A percentile compares a stretch with the other conserved stretches of the same genome.
phyloP scores from a whole-genome alignment of 2,329 filamentous ascomycete genomes.

The Pseudogymnoascus sp. region DNA sequence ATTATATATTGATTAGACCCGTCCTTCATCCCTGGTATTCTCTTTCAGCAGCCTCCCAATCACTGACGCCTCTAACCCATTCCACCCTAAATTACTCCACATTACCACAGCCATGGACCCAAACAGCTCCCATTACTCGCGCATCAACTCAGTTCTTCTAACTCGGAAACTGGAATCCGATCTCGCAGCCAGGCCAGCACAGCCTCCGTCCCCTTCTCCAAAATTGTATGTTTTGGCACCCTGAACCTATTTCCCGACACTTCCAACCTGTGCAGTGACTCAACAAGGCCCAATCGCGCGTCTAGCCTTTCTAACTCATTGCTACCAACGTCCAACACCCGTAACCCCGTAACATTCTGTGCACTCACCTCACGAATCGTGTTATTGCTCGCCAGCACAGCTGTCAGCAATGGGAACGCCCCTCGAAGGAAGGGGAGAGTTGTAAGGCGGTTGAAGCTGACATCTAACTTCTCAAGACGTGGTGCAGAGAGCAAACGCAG shows the following conservation, averaged over 20 bases:
- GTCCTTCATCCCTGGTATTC: slow-evolving; percentile 1
- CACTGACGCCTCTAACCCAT: neutral
- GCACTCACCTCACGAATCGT: slow-evolving; percentile 64
- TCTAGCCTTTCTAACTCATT: slow-evolving; percentile 81
- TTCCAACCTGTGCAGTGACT: slow-evolving; percentile 57
- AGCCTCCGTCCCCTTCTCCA: slow-evolving; percentile 82
- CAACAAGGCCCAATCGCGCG: slow-evolving; percentile 68
- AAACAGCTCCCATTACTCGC: neutral
- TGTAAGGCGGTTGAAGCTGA: slow-evolving; percentile 73
- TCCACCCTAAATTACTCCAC: neutral
- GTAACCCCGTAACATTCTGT: slow-evolving; percentile 64
- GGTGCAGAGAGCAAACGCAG: slow-evolving; percentile 63
- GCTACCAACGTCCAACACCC: slow-evolving; percentile 69
- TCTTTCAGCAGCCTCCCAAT: neutral
- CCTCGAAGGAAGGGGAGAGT: slow-evolving; percentile 58
- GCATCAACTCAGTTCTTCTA: neutral
- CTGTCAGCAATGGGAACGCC: slow-evolving; percentile 60
- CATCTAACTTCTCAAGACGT: slow-evolving; percentile 64
- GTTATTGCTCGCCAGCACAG: slow-evolving; percentile 72
- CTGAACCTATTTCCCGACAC: slow-evolving; percentile 81
- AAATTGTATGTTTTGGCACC: slow-evolving; percentile 73
- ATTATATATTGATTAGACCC: slow-evolving; percentile 1
- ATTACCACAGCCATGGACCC: neutral
- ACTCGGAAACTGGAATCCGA: slow-evolving; percentile 52
- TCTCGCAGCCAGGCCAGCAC: slow-evolving; percentile 74